phyloP scores from a whole-genome alignment of 148 eudicot genomes.

The Cornus suecica region DNA sequence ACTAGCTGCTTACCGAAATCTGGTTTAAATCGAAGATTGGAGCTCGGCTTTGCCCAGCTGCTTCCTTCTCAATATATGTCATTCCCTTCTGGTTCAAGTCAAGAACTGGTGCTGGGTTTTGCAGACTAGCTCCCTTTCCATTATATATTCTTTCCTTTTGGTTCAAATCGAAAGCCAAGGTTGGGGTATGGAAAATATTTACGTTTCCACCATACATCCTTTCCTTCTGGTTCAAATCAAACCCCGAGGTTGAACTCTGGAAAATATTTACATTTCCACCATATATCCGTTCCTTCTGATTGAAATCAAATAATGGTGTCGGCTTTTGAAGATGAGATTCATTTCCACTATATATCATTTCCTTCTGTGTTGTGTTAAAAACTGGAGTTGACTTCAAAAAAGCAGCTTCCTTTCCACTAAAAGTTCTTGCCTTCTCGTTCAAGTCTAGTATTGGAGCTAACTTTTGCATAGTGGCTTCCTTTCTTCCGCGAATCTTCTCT shows the following conservation, averaged over 20 bases:
- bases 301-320: slow-evolving; percentile 12
- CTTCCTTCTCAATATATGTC: slow-evolving; percentile 21
- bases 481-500: slow-evolving; percentile 7
- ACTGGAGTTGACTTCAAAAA: background rate
- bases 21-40: slow-evolving; percentile 56
- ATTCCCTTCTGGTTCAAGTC: slow-evolving; percentile 23
- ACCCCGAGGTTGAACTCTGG: too few species aligned
- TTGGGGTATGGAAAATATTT: slow-evolving; percentile 6
- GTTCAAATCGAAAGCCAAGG: slow-evolving; percentile 25
- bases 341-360: slow-evolving; percentile 18
- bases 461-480: slow-evolving; percentile 11
- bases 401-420: slow-evolving; percentile 22
- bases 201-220: slow-evolving; percentile 15
- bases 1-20: slow-evolving; percentile 35
- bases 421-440: slow-evolving; percentile 15
- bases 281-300: slow-evolving; percentile 16
- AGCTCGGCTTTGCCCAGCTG: slow-evolving; percentile 27
- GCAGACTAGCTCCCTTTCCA: slow-evolving; percentile 20
- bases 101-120: background rate
- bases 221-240: slow-evolving; percentile 24
- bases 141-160: slow-evolving; percentile 25
- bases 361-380: slow-evolving; percentile 12
- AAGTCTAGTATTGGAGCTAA: slow-evolving; percentile 13
- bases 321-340: background rate
- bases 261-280: slow-evolving; percentile 16